Evolutionary conservation across 805 yeast genomes (phyloP), one percentile per base, ranked within the genome.

Genomic region (Priceomyces carsonii): DNA sequence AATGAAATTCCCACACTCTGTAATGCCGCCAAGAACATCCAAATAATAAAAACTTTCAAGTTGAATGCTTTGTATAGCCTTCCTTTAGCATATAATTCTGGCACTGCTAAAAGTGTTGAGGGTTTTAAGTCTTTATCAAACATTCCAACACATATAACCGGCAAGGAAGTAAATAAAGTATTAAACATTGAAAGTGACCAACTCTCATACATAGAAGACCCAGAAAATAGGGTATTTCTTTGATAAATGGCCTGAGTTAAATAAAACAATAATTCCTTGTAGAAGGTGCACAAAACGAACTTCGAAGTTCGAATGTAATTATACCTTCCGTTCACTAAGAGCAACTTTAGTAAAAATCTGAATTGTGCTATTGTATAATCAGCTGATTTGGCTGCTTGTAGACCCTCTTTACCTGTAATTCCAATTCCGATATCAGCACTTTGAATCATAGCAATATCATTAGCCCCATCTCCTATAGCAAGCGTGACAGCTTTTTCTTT

Each of bases 381-480:
- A 0, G 97, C 82, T 0, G 96, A 75, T 49, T 99, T 71, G 0
- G 99, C 96, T 0, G 99, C 99, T 53, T 93, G 99, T 27, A 93
- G 66, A 1, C 99, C 99, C 62, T 93, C 99, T 48, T 84, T 85
- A 23, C 99, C 99, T 1, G 98, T 90, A 35, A 93, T 93, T 18
- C 99, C 99, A 43, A 93, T 78, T 18, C 99, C 99, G 37, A 93
- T 88, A 60, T 93, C 98, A 0, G 99, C 99, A 53, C 95, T 84
- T 64, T 93, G 97, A 43, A 93, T 93, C 99, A 93, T 93, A 1
- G 99, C 98, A 55, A 93, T 90, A 61, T 93, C 99, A 56, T 93
- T 93, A 2, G 99, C 99, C 45, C 99, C 99, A 63, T 93, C 99
- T 6, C 99, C 99, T 55, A 93, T 85, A 0, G 99, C 99, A 42